phyloP scores from a whole-genome alignment of 257 asterid species.

The Echium plantagineum region DNA sequence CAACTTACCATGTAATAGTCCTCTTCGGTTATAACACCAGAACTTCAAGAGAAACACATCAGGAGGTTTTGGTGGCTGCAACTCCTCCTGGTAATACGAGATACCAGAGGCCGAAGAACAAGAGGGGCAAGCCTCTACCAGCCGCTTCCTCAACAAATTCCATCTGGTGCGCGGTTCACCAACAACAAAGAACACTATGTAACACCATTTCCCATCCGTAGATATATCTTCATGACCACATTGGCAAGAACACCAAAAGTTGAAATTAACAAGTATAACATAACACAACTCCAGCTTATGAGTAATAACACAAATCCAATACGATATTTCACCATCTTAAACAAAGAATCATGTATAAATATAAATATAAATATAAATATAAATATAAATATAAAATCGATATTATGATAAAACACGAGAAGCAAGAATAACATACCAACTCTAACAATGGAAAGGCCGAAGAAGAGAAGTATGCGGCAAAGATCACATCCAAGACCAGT shows the following conservation, averaged over 20 bases:
- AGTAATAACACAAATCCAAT: neutral
- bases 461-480: conserved; percentile 79
- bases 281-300: no score
- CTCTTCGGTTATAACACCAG: conserved; percentile 49
- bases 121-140: conserved; percentile 76
- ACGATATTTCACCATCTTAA: neutral
- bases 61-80: conserved; percentile 55
- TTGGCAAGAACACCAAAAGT: neutral
- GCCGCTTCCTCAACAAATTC: conserved; percentile 65
- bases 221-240: conserved; percentile 49
- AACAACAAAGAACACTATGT: conserved; percentile 67
- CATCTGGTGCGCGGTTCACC: conserved; percentile 58
- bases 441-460: conserved; percentile 62
- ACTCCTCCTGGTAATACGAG: conserved; percentile 34
- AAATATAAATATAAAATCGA: no score
- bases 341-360: neutral
- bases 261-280: neutral
- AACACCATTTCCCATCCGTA: conserved; percentile 96
- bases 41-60: conserved; percentile 75
- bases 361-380: no score
- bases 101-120: conserved; percentile 55
- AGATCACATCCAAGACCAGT: conserved; percentile 89
- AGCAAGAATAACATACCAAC: conserved; percentile 33
- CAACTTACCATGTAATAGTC: conserved; percentile 73
- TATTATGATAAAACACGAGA: no score